Evolutionary conservation across 345 rosid species (phyloP).

Genomic region (Brassica incana): DNA sequence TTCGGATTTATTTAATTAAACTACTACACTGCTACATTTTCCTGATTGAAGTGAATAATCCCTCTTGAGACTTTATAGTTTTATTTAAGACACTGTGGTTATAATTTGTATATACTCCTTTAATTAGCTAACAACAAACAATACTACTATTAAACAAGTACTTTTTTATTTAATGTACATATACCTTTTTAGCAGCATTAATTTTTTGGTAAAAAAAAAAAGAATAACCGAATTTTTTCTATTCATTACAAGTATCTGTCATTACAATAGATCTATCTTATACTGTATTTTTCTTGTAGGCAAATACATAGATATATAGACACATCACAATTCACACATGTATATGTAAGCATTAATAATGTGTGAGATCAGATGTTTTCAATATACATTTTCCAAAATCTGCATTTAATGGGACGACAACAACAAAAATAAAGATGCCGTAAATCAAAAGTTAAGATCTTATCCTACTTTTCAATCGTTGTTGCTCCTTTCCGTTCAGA

Average conservation of each 20-base stretch:
- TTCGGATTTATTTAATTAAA: not conserved
- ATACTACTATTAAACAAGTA: not conserved
- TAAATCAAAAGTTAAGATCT: constrained; percentile 17
- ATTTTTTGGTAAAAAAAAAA: not conserved
- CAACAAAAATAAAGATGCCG: not conserved
- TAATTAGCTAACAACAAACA: not conserved
- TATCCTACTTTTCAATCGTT: constrained; percentile 16
- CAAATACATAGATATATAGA: not conserved
- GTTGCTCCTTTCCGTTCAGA: not conserved
- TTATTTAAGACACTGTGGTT: not conserved
- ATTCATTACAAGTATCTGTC: not conserved
- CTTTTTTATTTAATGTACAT: not conserved
- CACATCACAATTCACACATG: not conserved
- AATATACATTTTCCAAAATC: constrained; percentile 25
- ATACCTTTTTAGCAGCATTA: not conserved
- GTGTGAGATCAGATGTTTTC: not conserved
- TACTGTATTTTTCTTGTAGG: not conserved
- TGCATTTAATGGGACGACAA: not conserved
- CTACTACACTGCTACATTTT: not conserved
- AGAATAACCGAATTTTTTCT: not conserved
- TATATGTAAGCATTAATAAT: not conserved
- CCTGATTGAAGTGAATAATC: not conserved
- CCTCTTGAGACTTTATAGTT: not conserved
- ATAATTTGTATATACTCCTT: not conserved
- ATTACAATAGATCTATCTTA: not conserved